A percentile compares a stretch with the other conserved stretches of the same genome.
phyloP scores from a whole-genome alignment of 176 grass and related monocot genomes.

The Dendrocalamus sinicus region DNA sequence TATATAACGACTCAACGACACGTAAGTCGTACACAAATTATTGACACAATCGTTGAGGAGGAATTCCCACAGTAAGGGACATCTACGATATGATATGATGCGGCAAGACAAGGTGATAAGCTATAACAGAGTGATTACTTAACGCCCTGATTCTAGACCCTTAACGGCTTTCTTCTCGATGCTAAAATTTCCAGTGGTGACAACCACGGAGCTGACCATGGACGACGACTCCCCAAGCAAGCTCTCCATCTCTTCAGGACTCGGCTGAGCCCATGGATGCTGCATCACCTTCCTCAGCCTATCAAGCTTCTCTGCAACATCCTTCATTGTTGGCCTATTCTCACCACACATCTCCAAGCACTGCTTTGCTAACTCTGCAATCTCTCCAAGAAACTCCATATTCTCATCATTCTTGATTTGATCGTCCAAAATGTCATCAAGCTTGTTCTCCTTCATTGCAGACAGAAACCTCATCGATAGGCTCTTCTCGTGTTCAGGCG shows the following conservation, averaged over 20 bases:
- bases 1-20: no score
- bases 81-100: no score
- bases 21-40: no score
- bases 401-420: not conserved
- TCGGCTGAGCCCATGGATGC: not conserved
- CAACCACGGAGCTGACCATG: not conserved
- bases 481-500: constrained; percentile 17
- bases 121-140: not conserved
- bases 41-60: no score
- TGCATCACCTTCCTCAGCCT: constrained; percentile 22
- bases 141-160: not conserved
- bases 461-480: constrained; percentile 21
- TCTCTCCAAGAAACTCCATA: constrained; percentile 13
- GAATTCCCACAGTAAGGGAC: no score
- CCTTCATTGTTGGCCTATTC: constrained; percentile 47
- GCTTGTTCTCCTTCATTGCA: not conserved
- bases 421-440: constrained; percentile 10
- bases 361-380: constrained; percentile 12
- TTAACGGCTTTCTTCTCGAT: not conserved
- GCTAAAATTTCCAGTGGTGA: not conserved
- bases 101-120: no score
- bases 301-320: constrained; percentile 36
- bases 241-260: constrained; percentile 13
- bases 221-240: constrained; percentile 34
- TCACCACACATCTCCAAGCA: constrained; percentile 47